Conservation (phyloP, 2,329 filamentous ascomycete genomes). For the Diplodia mutila region DNA sequence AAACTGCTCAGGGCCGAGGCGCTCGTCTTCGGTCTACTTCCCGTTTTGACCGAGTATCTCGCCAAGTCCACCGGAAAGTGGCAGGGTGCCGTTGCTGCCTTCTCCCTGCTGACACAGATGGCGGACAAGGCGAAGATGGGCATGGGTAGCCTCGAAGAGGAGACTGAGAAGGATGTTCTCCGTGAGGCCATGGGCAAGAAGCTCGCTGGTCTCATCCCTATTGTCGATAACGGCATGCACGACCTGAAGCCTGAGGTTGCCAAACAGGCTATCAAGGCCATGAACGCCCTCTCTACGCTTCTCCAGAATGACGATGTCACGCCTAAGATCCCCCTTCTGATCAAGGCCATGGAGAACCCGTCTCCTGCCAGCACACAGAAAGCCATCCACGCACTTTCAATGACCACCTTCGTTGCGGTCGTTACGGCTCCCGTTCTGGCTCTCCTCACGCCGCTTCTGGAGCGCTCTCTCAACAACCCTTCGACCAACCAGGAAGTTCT, state of each 20-base stretch:
- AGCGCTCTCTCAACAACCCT: slow-evolving; percentile 90
- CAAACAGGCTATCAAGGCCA: slow-evolving; percentile 89
- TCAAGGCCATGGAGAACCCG: slow-evolving; percentile 94
- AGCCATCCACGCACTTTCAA: slow-evolving; percentile 93
- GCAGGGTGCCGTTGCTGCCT: slow-evolving; percentile 91
- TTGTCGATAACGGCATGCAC: slow-evolving; percentile 93
- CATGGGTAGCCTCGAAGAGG: slow-evolving; percentile 81
- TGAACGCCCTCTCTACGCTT: slow-evolving; percentile 86
- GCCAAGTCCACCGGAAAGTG: slow-evolving; percentile 88
- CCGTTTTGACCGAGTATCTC: slow-evolving; percentile 75
- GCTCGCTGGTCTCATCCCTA: slow-evolving; percentile 83
- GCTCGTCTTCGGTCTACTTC: slow-evolving; percentile 79
- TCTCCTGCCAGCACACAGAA: slow-evolving; percentile 87
- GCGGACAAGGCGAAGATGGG: slow-evolving; percentile 91
- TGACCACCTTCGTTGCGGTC: slow-evolving; percentile 97
- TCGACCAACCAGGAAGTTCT: slow-evolving; percentile 91
- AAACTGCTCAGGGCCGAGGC: slow-evolving; percentile 77
- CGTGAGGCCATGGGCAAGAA: slow-evolving; percentile 88
- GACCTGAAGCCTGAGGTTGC: slow-evolving; percentile 83
- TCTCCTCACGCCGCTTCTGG: slow-evolving; percentile 89
- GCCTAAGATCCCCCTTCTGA: slow-evolving; percentile 85
- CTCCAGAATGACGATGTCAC: slow-evolving; percentile 97
- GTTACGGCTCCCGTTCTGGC: slow-evolving; percentile 96
- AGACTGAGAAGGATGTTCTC: slow-evolving; percentile 84
- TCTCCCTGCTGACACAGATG: slow-evolving; percentile 85